Base-by-base conservation (phyloP, 306 rosid species). In the Ammopiptanthus mongolicus region DNA sequence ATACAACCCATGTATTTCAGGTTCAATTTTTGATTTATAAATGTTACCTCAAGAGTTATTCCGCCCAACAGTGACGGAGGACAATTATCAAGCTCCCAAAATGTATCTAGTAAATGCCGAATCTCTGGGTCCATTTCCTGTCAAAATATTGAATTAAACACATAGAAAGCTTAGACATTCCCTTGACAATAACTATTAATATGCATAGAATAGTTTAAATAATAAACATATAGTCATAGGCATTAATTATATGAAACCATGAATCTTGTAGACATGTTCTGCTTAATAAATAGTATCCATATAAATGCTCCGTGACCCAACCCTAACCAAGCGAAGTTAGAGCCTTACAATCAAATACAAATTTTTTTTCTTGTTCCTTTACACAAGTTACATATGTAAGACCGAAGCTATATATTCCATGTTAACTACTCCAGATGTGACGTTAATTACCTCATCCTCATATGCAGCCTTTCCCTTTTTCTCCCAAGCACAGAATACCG, bases 101-200 rank as follows among this genome's bases (percentile, higher is more conserved):
- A 55, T 14, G 53, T 8, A 34, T 39, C 0, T 21, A 71, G 37
- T 18, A 55, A 34, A 55, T 71, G 22, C 37, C 36, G 10, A 22
- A 55, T 71, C 3, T 71, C 76, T 8, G 53, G 66, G 37, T 71
- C 65, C 50, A 22, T n/a, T 15, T 53, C 76, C 17, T 66, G 23
- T 1, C 37, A 66, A 44, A 6, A 44, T 14, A 39, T n/a, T 14
- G 10, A 44, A 13, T 42, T 21, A 64, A 39, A 39, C 13, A 15
- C 21, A 17, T 1, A 6, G 25, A 34, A n/a, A 13, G 12, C 5
- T 61, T 61, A 61, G 13, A 33, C 15, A 28, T 61, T 15, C 1
- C 44, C 6, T 14, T 60, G 21, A 31, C 44, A 34, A 22, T 53
- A 7, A 15, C 25, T 36, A 33, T 33, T n/a, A 0, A 55, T 3